These are phyloP conservation scores for Akebia trifoliata DNA, from an alignment of 164 flowering plant species.

Conservation along the genomic window DNA sequence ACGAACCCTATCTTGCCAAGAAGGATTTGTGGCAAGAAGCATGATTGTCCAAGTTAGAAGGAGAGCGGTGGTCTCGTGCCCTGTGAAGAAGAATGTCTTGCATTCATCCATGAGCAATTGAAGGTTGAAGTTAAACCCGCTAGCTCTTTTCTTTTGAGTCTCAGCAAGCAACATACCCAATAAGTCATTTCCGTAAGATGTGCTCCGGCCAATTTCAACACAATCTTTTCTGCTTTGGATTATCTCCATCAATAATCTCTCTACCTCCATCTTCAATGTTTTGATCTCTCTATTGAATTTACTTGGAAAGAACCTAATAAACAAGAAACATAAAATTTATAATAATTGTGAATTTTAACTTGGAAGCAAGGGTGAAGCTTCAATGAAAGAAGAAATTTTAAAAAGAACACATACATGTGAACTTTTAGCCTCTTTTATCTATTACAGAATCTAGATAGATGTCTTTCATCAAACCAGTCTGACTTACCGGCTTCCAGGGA, in stretches of 20 bases:
- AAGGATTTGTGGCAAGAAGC: constrained; percentile 80
- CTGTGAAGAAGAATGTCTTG: constrained; percentile 95
- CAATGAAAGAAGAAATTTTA: constrained; percentile 1
- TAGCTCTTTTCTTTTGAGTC: constrained; percentile 49
- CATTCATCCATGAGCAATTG: constrained; percentile 90
- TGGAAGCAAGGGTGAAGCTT: too few species aligned
- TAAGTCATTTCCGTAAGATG: constrained; percentile 71
- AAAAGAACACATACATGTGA: not conserved
- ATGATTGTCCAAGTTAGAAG: constrained; percentile 91
- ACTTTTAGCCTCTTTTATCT: not conserved
- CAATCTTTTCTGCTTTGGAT: constrained; percentile 71
- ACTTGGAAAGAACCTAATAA: constrained; percentile 70
- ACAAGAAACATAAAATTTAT: not conserved
- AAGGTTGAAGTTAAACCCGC: constrained; percentile 41
- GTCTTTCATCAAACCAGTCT: too few species aligned
- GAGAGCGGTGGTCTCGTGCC: constrained; percentile 92
- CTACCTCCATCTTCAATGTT: constrained; percentile 76
- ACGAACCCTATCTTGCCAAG: constrained; percentile 86
- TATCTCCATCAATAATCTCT: constrained; percentile 74
- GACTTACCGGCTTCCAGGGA: constrained; percentile 91
- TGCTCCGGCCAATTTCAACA: constrained; percentile 65
- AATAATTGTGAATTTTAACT: not conserved
- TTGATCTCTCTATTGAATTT: constrained; percentile 83
- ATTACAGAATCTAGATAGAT: too few species aligned
- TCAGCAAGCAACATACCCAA: constrained; percentile 75